Evolutionary conservation across 306 rosid genomes (phyloP), one percentile per base, ranked within the genome.

Genomic region (Malus fusca): DNA sequence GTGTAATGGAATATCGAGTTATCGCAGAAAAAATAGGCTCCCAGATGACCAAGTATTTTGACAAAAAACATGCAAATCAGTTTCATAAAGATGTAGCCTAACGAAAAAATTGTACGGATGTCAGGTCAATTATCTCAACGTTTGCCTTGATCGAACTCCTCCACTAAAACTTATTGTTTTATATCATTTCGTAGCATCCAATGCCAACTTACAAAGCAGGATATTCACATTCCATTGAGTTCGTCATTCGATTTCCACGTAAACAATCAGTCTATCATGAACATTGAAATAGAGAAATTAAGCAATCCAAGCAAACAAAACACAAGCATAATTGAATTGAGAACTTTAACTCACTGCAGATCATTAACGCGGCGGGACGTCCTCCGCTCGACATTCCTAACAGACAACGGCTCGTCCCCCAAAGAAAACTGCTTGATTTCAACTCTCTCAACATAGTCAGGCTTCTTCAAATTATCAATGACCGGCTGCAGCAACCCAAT

Each of bases 361-460:
- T 96, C 99, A 44, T 96, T 96, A 59, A 84, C 92, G 12, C 97
- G 90, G 17, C 99, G 99, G 48, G 99, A 96, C 35, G 99, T 96
- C 82, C 92, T 77, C 73, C 99, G 88, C 77, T 96, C 99, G 15
- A 96, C 99, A 71, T 92, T 96, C 81, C 99, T 89, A 64, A 96
- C 99, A 15, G 99, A 92, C 80, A 96, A 78, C 0, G 99, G 97
- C 61, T 96, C 98, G 72, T 96, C 96, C 44, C 99, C 99, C 64
- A 96, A 75, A 0, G 93, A 89, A 74, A 96, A 90, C 77, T 96
- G 99, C 86, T 86, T 92, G 65, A 96, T 96, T 85, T 92, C 98
- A 77, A 96, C 99, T 80, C 99, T 86, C 84, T 92, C 56, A 64
- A 96, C 99, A 74, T 96, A 96, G 77, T 92, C 99, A 62, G 99